Percentiles rank a stretch among this genome's conserved stretches.
Conservation (phyloP, 306 rosid species). For the Parietaria judaica region DNA sequence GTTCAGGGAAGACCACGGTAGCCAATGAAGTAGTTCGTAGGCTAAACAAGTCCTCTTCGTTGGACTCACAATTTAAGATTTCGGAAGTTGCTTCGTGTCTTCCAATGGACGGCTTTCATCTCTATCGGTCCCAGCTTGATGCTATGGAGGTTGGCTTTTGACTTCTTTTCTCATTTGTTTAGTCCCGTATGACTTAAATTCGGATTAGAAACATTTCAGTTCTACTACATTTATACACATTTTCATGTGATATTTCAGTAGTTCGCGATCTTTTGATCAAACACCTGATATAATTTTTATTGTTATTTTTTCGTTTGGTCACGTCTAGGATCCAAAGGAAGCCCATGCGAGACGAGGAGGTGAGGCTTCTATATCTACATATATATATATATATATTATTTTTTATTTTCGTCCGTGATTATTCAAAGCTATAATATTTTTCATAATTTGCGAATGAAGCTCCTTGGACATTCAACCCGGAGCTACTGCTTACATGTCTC, state of each 20-base stretch:
- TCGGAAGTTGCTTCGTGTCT: conserved; percentile 55
- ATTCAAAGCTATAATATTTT: conserved; percentile 28
- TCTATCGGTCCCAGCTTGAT: conserved; percentile 79
- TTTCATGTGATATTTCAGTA: too few relatives aligned
- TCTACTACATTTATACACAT: too few relatives aligned
- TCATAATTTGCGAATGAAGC: conserved; percentile 54
- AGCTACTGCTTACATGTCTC: conserved; percentile 53
- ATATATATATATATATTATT: too few relatives aligned
- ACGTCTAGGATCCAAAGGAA: conserved; percentile 72
- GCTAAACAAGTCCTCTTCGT: conserved; percentile 52
- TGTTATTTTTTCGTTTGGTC: conserved; percentile 20
- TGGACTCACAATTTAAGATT: conserved; percentile 53
- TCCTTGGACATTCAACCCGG: conserved; percentile 95
- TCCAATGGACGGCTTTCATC: conserved; percentile 97
- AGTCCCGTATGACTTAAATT: too few relatives aligned
- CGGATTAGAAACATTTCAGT: too few relatives aligned
- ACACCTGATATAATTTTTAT: too few relatives aligned
- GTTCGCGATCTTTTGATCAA: too few relatives aligned
- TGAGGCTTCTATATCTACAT: conserved; percentile 32
- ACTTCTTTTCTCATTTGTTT: conserved; percentile 11
- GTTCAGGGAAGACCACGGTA: conserved; percentile 84
- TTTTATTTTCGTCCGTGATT: conserved; percentile 8
- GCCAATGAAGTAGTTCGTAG: conserved; percentile 65
- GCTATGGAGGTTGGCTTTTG: conserved; percentile 64
- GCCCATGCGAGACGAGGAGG: conserved; percentile 99